phyloP scores from a whole-genome alignment of 257 asterid species.

The Capsicum baccatum region DNA sequence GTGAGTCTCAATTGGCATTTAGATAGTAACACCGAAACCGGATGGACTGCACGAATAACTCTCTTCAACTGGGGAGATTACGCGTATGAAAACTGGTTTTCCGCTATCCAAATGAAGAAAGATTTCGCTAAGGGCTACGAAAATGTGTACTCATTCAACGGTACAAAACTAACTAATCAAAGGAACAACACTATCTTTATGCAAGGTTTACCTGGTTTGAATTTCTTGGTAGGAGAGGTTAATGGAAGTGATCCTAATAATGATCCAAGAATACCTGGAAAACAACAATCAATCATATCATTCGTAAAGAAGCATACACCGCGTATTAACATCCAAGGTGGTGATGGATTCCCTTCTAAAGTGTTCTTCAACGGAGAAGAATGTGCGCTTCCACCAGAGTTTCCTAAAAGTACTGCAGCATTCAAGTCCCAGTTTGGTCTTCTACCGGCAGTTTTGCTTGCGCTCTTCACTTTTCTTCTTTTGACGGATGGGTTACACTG shows the following conservation, averaged over 20 bases:
- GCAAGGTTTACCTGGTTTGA: slow-evolving; percentile 87
- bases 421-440: slow-evolving; percentile 33
- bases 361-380: slow-evolving; percentile 88
- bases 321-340: slow-evolving; percentile 43
- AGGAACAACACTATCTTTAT: slow-evolving; percentile 62
- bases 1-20: slow-evolving; percentile 94
- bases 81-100: slow-evolving; percentile 69
- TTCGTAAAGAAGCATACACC: slow-evolving; percentile 61
- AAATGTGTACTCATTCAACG: slow-evolving; percentile 80
- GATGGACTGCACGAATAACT: slow-evolving; percentile 90
- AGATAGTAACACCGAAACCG: slow-evolving; percentile 71
- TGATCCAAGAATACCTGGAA: slow-evolving; percentile 83
- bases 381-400: slow-evolving; percentile 66
- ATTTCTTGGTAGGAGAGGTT: slow-evolving; percentile 74
- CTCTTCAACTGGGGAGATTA: slow-evolving; percentile 80
- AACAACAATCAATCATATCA: slow-evolving; percentile 84
- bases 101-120: slow-evolving; percentile 67
- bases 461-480: slow-evolving; percentile 46
- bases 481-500: slow-evolving; percentile 46
- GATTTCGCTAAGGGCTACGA: slow-evolving; percentile 59
- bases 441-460: slow-evolving; percentile 43
- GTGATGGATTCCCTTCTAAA: slow-evolving; percentile 88
- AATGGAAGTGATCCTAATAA: slow-evolving; percentile 68
- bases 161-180: slow-evolving; percentile 45
- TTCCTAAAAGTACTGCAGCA: slow-evolving; percentile 50